Conservation (phyloP, 306 rosid genomes). For the Trifolium subterraneum region DNA sequence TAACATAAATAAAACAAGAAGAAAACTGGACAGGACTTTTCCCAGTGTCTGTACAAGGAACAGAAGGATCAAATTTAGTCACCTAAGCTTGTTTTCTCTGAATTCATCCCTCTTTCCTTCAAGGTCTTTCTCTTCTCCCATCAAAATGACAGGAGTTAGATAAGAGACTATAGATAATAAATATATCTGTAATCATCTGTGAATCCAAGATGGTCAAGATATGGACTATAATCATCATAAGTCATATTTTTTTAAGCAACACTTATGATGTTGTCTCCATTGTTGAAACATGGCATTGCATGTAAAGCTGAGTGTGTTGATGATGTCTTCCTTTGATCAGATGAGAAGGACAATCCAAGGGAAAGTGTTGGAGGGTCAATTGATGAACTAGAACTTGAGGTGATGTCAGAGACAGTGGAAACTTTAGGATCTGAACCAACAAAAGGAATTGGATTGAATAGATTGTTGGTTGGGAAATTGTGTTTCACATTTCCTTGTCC, state of each 20-base stretch:
- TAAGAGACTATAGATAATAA: conserved; percentile 34
- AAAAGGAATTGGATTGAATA: conserved; percentile 47
- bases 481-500: conserved; percentile 56
- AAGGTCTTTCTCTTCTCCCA: conserved; percentile 36
- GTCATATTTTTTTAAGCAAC: conserved; percentile 60
- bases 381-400: conserved; percentile 51
- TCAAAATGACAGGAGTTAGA: conserved; percentile 34
- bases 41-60: conserved; percentile 71
- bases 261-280: conserved; percentile 73
- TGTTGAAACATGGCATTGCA: conserved; percentile 62
- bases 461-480: conserved; percentile 48
- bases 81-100: conserved; percentile 46
- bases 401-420: conserved; percentile 43
- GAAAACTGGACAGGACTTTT: conserved; percentile 60
- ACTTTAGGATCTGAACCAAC: conserved; percentile 45
- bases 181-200: conserved; percentile 26
- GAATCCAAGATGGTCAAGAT: conserved; percentile 49
- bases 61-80: conserved; percentile 56
- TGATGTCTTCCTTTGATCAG: conserved; percentile 63
- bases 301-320: conserved; percentile 70
- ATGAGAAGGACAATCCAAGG: conserved; percentile 76
- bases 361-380: conserved; percentile 66
- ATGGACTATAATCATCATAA: conserved; percentile 46
- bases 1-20: conserved; percentile 53
- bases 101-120: conserved; percentile 51